Base-by-base conservation (phyloP, 192 early-diverging fungal genomes). In the Podila horticola region DNA sequence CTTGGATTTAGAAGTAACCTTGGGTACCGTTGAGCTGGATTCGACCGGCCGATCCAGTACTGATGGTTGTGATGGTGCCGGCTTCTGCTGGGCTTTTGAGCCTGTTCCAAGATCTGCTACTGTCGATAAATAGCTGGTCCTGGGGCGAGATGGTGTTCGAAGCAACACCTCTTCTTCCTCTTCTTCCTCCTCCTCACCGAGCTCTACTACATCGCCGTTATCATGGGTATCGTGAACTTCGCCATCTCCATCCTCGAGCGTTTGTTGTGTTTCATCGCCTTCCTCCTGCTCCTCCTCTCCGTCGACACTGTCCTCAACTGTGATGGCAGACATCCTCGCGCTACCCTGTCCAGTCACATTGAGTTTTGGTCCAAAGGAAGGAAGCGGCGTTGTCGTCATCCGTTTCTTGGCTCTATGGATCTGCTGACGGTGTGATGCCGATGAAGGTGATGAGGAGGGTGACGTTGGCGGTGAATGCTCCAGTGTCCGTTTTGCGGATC, bases 331-430 rank as follows among this genome's bases (percentile, higher is more conserved):
- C n/a, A 26, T 26, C 3, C 11, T 55, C 13, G n/a, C 24, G 24
- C 8, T 55, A 2, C 52, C n/a, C 8, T 24, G 52, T n/a, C 52
- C n/a, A 55, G 52, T n/a, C 52, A 45, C 41, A 17, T 45, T 45
- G 13, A 45, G 41, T 45, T 45, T 29, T 2, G 34, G 45, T 15
- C 30, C 26, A 29, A 71, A 33, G 30, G 28, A 67, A 5, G 75
- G 75, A 10, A 72, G 55, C 7, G 75, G 75, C 13, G 75, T 72
- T 0, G 67, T 72, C 28, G 75, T 69, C 20, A 79, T 52, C 26
- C 75, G 60, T 36, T 79, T 79, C 51, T 50, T 71, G 31, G 75
- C 65, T 12, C 62, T 55, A 4, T 13, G 24, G 19, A 10, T 19
- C 63, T 62, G 49, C 58, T 67, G 62, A 8, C 26, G 45, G 19